These are phyloP conservation scores for Ziziphus jujuba DNA, from an alignment of 306 rosid species.

Conservation along the genomic window DNA sequence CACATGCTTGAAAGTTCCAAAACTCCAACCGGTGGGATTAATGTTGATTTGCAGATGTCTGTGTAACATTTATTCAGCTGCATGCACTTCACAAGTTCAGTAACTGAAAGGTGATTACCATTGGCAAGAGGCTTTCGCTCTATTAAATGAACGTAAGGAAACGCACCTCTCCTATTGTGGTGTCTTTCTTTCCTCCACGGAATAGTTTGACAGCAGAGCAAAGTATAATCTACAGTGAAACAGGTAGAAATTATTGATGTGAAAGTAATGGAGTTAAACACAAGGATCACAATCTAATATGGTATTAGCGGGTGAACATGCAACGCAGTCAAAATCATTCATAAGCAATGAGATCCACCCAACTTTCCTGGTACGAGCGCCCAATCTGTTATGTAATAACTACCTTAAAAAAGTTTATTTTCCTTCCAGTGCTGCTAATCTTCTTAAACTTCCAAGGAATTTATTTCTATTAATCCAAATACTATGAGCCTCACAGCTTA, in stretches of 20 bases:
- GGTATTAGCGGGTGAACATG: neutral
- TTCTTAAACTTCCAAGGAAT: neutral
- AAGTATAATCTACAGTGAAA: conserved; percentile 58
- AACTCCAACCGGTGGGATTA: conserved; percentile 64
- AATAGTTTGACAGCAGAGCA: conserved; percentile 79
- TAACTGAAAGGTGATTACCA: neutral
- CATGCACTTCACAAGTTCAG: conserved; percentile 22
- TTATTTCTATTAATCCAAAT: neutral
- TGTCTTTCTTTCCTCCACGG: conserved; percentile 72
- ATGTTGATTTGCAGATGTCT: conserved; percentile 63
- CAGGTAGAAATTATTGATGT: conserved; percentile 9
- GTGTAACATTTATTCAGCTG: conserved; percentile 78
- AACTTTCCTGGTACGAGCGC: neutral
- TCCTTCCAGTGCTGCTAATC: neutral
- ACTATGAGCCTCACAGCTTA: neutral
- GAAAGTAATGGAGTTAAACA: neutral
- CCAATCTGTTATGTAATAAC: neutral
- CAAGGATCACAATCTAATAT: too few species aligned
- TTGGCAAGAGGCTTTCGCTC: neutral
- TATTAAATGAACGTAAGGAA: conserved; percentile 16
- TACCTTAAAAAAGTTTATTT: neutral
- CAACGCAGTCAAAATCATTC: too few species aligned
- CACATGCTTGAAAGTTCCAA: conserved; percentile 78
- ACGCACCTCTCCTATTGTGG: conserved; percentile 71
- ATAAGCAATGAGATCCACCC: too few species aligned